Evolutionary conservation across 2,329 filamentous ascomycete species (phyloP).

Genomic region (Rutstroemia sp.): DNA sequence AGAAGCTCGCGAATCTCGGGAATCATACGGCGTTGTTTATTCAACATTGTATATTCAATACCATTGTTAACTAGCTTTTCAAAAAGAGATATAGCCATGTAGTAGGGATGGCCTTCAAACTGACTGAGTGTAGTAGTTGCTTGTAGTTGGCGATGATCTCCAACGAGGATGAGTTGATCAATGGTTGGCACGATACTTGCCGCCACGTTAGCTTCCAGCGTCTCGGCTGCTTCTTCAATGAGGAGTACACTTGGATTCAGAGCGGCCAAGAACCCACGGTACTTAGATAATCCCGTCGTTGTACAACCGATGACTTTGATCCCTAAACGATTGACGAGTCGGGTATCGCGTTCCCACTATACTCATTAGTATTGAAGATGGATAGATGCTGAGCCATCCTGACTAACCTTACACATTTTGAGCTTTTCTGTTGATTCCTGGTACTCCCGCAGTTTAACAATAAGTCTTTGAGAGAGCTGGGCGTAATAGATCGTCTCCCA

Average conservation of each 20-base stretch:
- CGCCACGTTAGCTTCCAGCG: slow-evolving; percentile 45
- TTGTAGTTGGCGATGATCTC: slow-evolving; percentile 62
- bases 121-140: slow-evolving; percentile 49
- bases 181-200: slow-evolving; percentile 53
- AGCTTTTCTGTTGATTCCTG: slow-evolving; percentile 13
- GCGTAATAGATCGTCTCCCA: slow-evolving; percentile 22
- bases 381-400: too few relatives aligned
- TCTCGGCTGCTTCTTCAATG: slow-evolving; percentile 64
- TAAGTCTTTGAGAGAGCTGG: slow-evolving; percentile 15
- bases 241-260: slow-evolving; percentile 54
- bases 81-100: slow-evolving; percentile 59
- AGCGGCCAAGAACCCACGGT: slow-evolving; percentile 52
- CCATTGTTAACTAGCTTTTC: slow-evolving; percentile 56
- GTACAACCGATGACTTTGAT: slow-evolving; percentile 38
- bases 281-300: slow-evolving; percentile 63
- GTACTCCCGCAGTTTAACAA: slow-evolving; percentile 16
- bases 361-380: background rate
- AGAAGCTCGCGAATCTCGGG: slow-evolving; percentile 57
- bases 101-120: slow-evolving; percentile 48
- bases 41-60: slow-evolving; percentile 47
- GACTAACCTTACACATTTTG: slow-evolving; percentile 20
- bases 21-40: slow-evolving; percentile 60
- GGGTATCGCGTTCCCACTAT: slow-evolving; percentile 16
- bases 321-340: slow-evolving; percentile 54
- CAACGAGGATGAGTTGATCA: slow-evolving; percentile 59